Evolutionary conservation across 192 early-diverging fungal species (phyloP), one percentile per base, ranked within the genome.

Genomic region (Backusella macrospora): DNA sequence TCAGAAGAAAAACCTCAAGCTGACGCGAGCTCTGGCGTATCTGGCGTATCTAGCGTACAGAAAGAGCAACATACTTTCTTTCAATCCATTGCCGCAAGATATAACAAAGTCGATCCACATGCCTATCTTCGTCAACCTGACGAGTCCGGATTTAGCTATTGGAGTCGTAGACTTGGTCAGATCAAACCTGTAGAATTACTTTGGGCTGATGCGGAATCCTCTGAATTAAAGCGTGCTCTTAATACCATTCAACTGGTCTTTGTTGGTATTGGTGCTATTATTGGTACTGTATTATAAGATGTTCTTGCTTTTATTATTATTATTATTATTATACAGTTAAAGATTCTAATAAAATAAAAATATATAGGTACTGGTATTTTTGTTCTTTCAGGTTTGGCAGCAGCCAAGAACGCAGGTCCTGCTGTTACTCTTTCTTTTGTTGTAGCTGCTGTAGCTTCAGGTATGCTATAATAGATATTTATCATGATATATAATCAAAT

Each of bases 351-450:
- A n/a, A 26, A 59, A 12, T 12, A 23, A 59, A 59, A 26, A 8
- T 26, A 9, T 10, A 10, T 59, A 59, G 52, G 52, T 55, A 80
- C 73, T 44, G 79, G 79, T 65, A 80, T 80, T 23, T 80, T 80
- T 68, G 79, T 80, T 12, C 43, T 80, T 6, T 80, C 79, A 15
- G 92, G 91, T 46, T 79, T 81, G 8, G 95, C 93, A 1, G 96
- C 96, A 21, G 85, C 81, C 0, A 78, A 87, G 10, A 86, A 94
- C 68, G 90, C 96, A 15, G 96, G 96, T 0, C 96, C 96, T 1
- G 92, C 92, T 4, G 81, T 97, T 13, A 89, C 94, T 4, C 72
- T 97, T 42, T 94, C 93, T 16, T 94, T 93, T 48, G 65, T 95
- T 34, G 88, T 97, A 10, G 88, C 93, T 18, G 94, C 92, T 12